A percentile compares a stretch with the other conserved stretches of the same genome.
Conservation (phyloP, 495 filamentous ascomycete genomes). For the Terfezia claveryi region DNA sequence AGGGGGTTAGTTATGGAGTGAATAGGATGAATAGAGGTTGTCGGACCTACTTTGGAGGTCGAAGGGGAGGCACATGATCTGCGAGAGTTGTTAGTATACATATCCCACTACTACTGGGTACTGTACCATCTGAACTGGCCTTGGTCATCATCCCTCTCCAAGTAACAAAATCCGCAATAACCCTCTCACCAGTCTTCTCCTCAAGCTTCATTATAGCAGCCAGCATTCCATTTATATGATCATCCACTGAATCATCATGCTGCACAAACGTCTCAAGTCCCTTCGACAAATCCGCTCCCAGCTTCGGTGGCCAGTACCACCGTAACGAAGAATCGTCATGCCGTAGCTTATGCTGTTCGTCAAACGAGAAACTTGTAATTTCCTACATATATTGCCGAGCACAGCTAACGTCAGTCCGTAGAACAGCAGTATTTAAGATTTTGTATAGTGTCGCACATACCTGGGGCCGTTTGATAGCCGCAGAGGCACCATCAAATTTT, state of each 20-base stretch:
- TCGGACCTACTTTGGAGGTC: neutral
- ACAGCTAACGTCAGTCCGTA: no score
- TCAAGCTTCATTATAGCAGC: conserved; percentile 53
- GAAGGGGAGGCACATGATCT: neutral
- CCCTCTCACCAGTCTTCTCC: conserved; percentile 37
- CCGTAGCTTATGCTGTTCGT: conserved; percentile 52
- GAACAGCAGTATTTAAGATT: no score
- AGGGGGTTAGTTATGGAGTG: neutral
- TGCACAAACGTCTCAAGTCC: conserved; percentile 72
- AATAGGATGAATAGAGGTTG: neutral
- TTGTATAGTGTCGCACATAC: no score
- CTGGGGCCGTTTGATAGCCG: no score
- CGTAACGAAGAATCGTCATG: conserved; percentile 55
- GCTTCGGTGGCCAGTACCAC: conserved; percentile 65
- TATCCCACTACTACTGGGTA: no score
- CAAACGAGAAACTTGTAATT: conserved; percentile 51
- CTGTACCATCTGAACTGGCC: conserved; percentile 15
- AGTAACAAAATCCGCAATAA: conserved; percentile 62
- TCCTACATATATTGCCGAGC: no score
- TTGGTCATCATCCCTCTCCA: conserved; percentile 99
- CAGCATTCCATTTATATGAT: conserved; percentile 71
- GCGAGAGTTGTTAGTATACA: neutral
- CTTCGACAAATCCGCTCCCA: conserved; percentile 47
- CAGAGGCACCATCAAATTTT: no score
- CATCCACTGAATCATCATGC: conserved; percentile 58